A percentile compares a stretch with the other conserved stretches of the same genome.
These are phyloP conservation scores for Cyberlindnera misumaiensis DNA, from an alignment of 805 yeast species.

Conservation along the genomic window DNA sequence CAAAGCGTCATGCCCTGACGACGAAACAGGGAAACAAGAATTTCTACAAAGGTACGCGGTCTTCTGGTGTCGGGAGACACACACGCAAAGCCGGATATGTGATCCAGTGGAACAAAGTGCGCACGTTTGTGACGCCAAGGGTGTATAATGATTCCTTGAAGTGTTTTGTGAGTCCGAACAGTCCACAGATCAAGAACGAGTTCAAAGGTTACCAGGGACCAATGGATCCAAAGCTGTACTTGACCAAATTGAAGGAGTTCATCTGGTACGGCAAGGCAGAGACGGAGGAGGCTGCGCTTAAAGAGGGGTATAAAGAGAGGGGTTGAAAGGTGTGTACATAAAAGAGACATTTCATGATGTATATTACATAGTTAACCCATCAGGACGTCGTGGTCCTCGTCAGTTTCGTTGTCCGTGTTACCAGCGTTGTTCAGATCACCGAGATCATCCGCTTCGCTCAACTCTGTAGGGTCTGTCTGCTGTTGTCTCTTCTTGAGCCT, in stretches of 20 bases:
- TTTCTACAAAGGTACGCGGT: constrained; percentile 92
- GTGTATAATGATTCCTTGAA: constrained; percentile 41
- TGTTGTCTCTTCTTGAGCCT: constrained; percentile 19
- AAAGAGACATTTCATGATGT: not conserved
- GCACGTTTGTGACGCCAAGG: constrained; percentile 82
- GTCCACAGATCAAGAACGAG: constrained; percentile 62
- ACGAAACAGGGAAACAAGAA: constrained; percentile 93
- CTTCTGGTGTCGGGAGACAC: constrained; percentile 84
- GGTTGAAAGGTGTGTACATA: constrained; percentile 21
- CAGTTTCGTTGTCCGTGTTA: constrained; percentile 7
- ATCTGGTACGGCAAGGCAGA: constrained; percentile 63
- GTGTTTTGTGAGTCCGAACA: constrained; percentile 72
- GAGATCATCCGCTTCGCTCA: constrained; percentile 19
- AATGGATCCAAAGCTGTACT: constrained; percentile 64
- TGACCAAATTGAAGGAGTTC: constrained; percentile 67
- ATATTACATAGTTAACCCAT: constrained; percentile 9
- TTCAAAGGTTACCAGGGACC: constrained; percentile 74
- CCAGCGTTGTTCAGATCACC: constrained; percentile 15
- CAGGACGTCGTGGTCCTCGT: constrained; percentile 18
- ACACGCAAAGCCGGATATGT: constrained; percentile 69
- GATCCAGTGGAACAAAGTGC: constrained; percentile 77
- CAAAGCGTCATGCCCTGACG: constrained; percentile 76
- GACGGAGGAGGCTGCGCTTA: constrained; percentile 23
- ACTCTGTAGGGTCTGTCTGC: constrained; percentile 21
- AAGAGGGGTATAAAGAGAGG: constrained; percentile 24